phyloP scores from a whole-genome alignment of 2,329 filamentous ascomycete genomes.

The Monosporascus sp. region DNA sequence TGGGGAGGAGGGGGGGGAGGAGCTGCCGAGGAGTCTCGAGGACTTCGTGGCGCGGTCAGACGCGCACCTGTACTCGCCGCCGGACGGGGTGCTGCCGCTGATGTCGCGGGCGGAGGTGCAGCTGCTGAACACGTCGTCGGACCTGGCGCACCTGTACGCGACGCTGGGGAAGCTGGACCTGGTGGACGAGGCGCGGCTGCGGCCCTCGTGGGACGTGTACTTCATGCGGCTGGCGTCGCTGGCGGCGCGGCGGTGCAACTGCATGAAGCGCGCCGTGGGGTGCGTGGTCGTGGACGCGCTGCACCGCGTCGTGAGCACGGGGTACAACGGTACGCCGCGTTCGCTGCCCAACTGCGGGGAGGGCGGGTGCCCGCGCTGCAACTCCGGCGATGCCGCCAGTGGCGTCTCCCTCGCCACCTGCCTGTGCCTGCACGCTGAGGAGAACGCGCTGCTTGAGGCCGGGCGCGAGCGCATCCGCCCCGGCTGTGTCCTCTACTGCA shows the following conservation, averaged over 20 bases:
- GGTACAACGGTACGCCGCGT: constrained; percentile 96
- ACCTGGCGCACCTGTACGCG: constrained; percentile 64
- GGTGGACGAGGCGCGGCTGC: constrained; percentile 69
- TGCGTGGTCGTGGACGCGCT: constrained; percentile 82
- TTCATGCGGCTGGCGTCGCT: constrained; percentile 97
- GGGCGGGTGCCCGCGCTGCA: constrained; percentile 86
- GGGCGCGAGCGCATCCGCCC: constrained; percentile 84
- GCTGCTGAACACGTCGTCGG: constrained; percentile 77
- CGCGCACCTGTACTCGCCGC: constrained; percentile 65
- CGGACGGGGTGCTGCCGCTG: constrained; percentile 64
- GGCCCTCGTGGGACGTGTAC: constrained; percentile 93
- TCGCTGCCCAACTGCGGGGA: constrained; percentile 86
- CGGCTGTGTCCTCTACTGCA: constrained; percentile 81
- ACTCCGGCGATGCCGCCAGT: constrained; percentile 60
- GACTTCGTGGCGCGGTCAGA: constrained; percentile 59
- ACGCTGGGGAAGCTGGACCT: constrained; percentile 73
- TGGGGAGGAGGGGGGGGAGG: background rate
- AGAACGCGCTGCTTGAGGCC: constrained; percentile 93
- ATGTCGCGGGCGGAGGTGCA: constrained; percentile 78
- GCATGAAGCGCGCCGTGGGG: constrained; percentile 95
- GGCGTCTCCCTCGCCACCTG: constrained; percentile 80
- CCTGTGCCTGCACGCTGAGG: constrained; percentile 94
- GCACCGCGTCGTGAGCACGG: constrained; percentile 84
- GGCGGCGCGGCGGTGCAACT: constrained; percentile 86
- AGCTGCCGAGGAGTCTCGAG: constrained; percentile 38